Conservation (phyloP, 169 alveolate genomes). For the Plasmodium cynomolgi region DNA sequence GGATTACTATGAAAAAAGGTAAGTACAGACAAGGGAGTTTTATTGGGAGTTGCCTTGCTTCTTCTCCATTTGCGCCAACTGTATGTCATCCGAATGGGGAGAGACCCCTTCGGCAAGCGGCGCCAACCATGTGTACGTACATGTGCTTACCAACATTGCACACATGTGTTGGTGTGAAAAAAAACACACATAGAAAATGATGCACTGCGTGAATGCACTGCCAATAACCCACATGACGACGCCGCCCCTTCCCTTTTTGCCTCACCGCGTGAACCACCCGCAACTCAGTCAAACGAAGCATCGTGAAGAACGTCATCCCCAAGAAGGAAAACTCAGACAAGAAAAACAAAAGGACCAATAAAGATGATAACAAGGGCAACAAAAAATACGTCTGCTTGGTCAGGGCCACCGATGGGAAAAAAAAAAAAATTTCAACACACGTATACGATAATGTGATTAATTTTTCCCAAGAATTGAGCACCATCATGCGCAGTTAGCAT, state of each 20-base stretch:
- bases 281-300: slow-evolving; percentile 26
- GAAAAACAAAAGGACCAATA: slow-evolving; percentile 28
- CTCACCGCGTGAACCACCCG: not conserved
- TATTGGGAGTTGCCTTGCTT: not conserved
- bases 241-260: not conserved
- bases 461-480: slow-evolving; percentile 58
- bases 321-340: slow-evolving; percentile 13
- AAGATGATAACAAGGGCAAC: slow-evolving; percentile 18
- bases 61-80: not conserved
- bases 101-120: not conserved
- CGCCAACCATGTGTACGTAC: not conserved
- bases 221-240: not conserved
- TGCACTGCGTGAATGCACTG: not conserved
- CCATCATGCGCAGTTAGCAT: slow-evolving; percentile 24
- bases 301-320: slow-evolving; percentile 1
- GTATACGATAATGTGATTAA: slow-evolving; percentile 37
- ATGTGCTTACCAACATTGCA: not conserved
- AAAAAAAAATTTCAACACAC: slow-evolving; percentile 41
- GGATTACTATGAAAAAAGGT: slow-evolving; percentile 85
- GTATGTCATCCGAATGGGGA: not conserved
- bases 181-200: not conserved
- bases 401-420: slow-evolving; percentile 72
- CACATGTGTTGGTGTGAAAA: not conserved
- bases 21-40: slow-evolving; percentile 7
- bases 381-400: slow-evolving; percentile 42